Evolutionary conservation across 805 yeast genomes (phyloP).

Genomic region (Blastobotrys attinorum): DNA sequence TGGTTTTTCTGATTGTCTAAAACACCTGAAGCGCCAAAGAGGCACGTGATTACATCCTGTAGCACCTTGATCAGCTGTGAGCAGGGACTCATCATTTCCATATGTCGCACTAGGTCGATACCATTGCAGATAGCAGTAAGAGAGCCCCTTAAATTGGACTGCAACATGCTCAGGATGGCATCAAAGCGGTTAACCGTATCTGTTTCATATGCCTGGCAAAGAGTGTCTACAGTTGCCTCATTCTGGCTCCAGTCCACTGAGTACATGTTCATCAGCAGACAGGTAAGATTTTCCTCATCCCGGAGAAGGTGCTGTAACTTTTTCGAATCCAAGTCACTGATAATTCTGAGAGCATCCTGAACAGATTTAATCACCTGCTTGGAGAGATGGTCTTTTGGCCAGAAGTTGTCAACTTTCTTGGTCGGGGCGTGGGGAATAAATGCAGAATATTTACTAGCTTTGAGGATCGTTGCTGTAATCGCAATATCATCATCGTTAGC

Average conservation of each 20-base stretch:
- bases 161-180: constrained; percentile 53
- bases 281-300: constrained; percentile 40
- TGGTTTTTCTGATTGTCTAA: constrained; percentile 26
- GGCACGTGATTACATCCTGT: constrained; percentile 60
- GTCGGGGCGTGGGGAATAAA: constrained; percentile 11
- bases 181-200: constrained; percentile 77
- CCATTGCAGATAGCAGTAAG: constrained; percentile 43
- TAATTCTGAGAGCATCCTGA: constrained; percentile 32
- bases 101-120: constrained; percentile 36
- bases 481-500: no score
- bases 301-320: constrained; percentile 34
- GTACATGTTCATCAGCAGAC: constrained; percentile 69
- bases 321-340: constrained; percentile 34
- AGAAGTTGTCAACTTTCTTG: constrained; percentile 4
- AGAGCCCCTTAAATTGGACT: constrained; percentile 36
- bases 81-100: constrained; percentile 59
- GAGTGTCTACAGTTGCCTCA: constrained; percentile 61
- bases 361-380: constrained; percentile 20
- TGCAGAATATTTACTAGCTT: constrained; percentile 11
- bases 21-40: constrained; percentile 65
- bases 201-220: constrained; percentile 65
- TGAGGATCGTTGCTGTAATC: constrained; percentile 9
- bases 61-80: constrained; percentile 66
- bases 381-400: constrained; percentile 7
- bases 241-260: constrained; percentile 51